Evolutionary conservation across 345 rosid species (phyloP), one percentile per base, ranked within the genome.

Genomic region (Gossypium rotundifolium): DNA sequence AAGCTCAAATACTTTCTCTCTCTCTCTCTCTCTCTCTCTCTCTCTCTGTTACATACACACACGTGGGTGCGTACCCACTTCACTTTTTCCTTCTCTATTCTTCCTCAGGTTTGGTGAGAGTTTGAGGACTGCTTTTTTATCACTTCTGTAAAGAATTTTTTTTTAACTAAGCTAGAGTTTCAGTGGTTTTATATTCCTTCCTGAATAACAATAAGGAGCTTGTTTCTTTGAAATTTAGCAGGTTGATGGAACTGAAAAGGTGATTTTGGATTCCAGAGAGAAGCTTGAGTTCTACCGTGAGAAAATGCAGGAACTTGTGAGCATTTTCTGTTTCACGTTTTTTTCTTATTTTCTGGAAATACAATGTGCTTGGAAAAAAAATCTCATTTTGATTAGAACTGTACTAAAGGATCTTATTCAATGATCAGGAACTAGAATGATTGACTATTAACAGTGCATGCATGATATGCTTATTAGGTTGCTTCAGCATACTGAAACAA

Each of bases 241-340:
- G 97, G 88, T 70, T 79, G 90, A 82, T 18, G 87, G 81, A 79
- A 80, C 85, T 76, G 86, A 83, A 78, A 90, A 88, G 74, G 74
- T 80, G 63, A 88, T 91, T 72, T 83, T 93, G 88, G 97, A 91
- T 81, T 95, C 97, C 25, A 91, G 82, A 74, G 97, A 93, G 87
- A 95, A 95, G 87, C 83, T 95, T 80, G 98, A 93, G 80, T 93
- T 86, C 84, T 95, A 91, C 84, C 90, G 98, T 70, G 44, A 85
- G 10, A 95, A 89, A 84, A 95, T 95, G 98, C 99, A 93, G 84
- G 97, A 95, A 52, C 91, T 95, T 86, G 98, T 95, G 84, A 91
- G 99, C 85, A 79, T 70, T 82, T 71, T 75, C 53, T 75, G 25
- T 79, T 54, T 63, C 38, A 9, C 42, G 40, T 51, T 59, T 13